Base-by-base conservation (phyloP, 768 basidiomycete species). In the Cystofilobasidium macerans region DNA sequence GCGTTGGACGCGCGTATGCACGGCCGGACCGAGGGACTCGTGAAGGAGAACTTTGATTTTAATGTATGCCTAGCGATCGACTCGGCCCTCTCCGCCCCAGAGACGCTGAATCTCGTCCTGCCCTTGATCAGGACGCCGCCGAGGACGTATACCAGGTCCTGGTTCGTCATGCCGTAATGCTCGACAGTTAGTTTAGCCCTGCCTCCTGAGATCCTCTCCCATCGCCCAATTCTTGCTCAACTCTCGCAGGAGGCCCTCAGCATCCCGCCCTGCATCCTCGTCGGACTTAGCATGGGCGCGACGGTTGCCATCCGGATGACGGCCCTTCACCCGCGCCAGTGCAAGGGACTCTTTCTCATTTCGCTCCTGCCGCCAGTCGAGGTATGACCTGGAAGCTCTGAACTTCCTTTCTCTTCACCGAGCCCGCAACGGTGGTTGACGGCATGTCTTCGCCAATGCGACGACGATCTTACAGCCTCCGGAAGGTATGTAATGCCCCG, bases 281-380 rank as follows among this genome's bases (percentile, higher is more conserved):
- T 54, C 22, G 65, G 65, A 2, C 48, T 67, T 12, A 54, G 47
- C 20, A 67, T 67, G 65, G 65, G 65, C 12, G 60, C 65, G 0
- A 42, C 53, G 22, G 62, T 61, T n/a, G 38, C 60, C 0, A 61
- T 67, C 38, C 65, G 60, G 22, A 32, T 62, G 8, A 60, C 65
- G 1, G 53, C 59, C 4, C 54, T 35, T 43, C 51, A 62, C 26
- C 58, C 60, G n/a, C 28, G 45, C 12, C 51, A 56, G 22, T 58
- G 61, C 53, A 35, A 33, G 24, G 53, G 60, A 18, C 60, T 67
- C 12, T 67, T 67, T 33, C 43, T 67, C 16, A 67, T 67, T 60
- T 57, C 53, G 12, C 65, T 59, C 3, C 60, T 67, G 9, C 32
- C 51, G 22, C 58, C 65, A 1, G 53, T 32, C 35, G 65, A 67